A percentile compares a stretch with the other conserved stretches of the same genome.
Conservation (phyloP, 2,329 filamentous ascomycete genomes). For the Aureobasidium vineae region DNA sequence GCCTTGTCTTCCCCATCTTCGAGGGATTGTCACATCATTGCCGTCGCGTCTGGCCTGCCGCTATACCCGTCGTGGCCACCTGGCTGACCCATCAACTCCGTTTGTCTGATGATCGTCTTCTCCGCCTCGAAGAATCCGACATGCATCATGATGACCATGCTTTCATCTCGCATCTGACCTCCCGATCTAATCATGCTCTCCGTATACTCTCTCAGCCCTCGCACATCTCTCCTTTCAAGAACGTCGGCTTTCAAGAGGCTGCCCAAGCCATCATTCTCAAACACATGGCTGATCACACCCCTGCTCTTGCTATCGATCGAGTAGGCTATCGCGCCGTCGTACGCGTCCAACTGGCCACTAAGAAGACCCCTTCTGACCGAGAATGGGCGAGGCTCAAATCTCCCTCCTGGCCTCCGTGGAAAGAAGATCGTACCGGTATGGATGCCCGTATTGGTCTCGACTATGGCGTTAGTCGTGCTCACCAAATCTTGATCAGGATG, state of each 20-base stretch:
- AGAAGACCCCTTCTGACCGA: slow-evolving; percentile 55
- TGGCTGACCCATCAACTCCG: slow-evolving; percentile 1
- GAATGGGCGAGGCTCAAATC: slow-evolving; percentile 60
- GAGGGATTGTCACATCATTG: slow-evolving; percentile 53
- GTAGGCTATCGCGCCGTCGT: slow-evolving; percentile 58
- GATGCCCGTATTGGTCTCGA: slow-evolving; percentile 58
- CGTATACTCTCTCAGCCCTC: slow-evolving; percentile 51
- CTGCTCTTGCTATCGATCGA: slow-evolving; percentile 56
- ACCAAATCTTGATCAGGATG: slow-evolving; percentile 56
- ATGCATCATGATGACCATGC: background rate
- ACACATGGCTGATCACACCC: slow-evolving; percentile 56
- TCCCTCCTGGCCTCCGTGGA: slow-evolving; percentile 65
- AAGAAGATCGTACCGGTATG: slow-evolving; percentile 59
- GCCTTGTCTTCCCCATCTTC: slow-evolving; percentile 42
- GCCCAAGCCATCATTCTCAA: slow-evolving; percentile 58
- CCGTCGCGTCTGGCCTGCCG: slow-evolving; percentile 50
- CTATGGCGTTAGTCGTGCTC: slow-evolving; percentile 58
- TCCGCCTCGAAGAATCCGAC: background rate
- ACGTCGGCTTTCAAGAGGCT: slow-evolving; percentile 51
- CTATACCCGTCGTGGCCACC: slow-evolving; percentile 36
- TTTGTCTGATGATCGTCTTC: background rate
- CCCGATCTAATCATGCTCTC: slow-evolving; percentile 47
- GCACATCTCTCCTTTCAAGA: slow-evolving; percentile 50
- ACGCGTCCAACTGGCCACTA: slow-evolving; percentile 57
- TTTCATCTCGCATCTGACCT: background rate